A percentile compares a stretch with the other conserved stretches of the same genome.
Conservation (phyloP, 139 green algal genomes). For the Micromonas commoda region DNA sequence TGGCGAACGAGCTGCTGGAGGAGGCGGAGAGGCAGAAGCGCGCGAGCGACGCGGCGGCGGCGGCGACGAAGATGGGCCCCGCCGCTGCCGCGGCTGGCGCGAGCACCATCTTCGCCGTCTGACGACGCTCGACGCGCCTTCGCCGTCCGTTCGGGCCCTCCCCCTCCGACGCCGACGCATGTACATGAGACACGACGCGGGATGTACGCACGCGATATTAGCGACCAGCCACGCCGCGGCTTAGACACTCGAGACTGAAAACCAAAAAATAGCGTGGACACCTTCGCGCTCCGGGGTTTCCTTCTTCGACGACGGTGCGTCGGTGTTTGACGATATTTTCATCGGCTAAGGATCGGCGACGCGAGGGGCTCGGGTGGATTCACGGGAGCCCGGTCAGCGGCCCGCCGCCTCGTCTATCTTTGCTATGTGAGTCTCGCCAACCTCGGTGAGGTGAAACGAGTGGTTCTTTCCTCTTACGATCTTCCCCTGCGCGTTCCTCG, state of each 20-base stretch:
- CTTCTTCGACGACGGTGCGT: no score
- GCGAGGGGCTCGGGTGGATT: no score
- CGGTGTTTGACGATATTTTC: background rate
- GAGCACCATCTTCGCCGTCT: background rate
- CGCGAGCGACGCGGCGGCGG: background rate
- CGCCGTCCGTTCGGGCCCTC: background rate
- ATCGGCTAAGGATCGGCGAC: no score
- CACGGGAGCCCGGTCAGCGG: no score
- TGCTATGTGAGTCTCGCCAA: background rate
- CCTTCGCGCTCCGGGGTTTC: no score
- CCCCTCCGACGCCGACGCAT: background rate
- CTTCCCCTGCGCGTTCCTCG: background rate
- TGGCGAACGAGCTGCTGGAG: background rate
- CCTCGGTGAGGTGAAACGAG: background rate
- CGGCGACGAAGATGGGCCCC: background rate
- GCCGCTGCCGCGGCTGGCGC: background rate
- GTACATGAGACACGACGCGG: background rate
- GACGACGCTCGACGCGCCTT: background rate
- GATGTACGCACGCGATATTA: background rate
- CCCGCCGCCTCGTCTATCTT: background rate
- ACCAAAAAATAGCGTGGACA: no score
- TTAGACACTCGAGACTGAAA: no score
- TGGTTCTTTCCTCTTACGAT: background rate
- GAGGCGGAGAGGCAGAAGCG: conserved; percentile 1
- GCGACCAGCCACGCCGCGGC: background rate